A percentile compares a stretch with the other conserved stretches of the same genome.
Conservation (phyloP, 2,329 filamentous ascomycete species). For the Alternaria ethzedia region DNA sequence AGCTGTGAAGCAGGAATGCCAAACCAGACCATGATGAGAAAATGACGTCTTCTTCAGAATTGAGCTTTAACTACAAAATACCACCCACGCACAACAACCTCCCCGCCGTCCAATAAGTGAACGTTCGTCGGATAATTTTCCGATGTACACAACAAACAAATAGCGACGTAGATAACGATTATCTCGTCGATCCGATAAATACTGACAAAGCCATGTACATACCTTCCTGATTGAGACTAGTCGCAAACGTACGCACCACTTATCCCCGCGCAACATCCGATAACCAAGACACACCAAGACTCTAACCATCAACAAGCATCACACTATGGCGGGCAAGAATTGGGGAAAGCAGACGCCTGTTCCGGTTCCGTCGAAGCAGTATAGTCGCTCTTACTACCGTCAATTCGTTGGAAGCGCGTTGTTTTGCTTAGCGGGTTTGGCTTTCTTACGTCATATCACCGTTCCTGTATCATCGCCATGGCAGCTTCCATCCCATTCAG, state of each 20-base stretch:
- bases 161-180: not conserved
- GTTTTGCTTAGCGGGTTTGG: conserved; percentile 4
- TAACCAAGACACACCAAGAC: not conserved
- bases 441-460: conserved; percentile 6
- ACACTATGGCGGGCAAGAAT: conserved; percentile 20
- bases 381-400: not conserved
- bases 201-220: not conserved
- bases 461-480: conserved; percentile 24
- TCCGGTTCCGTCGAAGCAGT: not conserved
- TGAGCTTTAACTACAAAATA: not conserved
- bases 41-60: not conserved
- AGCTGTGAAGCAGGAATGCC: fast-evolving
- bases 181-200: not conserved
- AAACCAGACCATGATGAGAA: not conserved
- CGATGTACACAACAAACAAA: not conserved
- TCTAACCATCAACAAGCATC: conserved; percentile 4
- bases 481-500: conserved; percentile 7
- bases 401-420: conserved; percentile 5
- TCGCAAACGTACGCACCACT: not conserved
- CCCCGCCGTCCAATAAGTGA: not conserved
- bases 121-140: not conserved
- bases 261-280: conserved; percentile 7
- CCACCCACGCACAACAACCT: not conserved
- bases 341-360: conserved; percentile 9
- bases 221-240: conserved; percentile 16